phyloP scores from a whole-genome alignment of 108 stramenopile genomes.

The Fistulifera solaris region DNA sequence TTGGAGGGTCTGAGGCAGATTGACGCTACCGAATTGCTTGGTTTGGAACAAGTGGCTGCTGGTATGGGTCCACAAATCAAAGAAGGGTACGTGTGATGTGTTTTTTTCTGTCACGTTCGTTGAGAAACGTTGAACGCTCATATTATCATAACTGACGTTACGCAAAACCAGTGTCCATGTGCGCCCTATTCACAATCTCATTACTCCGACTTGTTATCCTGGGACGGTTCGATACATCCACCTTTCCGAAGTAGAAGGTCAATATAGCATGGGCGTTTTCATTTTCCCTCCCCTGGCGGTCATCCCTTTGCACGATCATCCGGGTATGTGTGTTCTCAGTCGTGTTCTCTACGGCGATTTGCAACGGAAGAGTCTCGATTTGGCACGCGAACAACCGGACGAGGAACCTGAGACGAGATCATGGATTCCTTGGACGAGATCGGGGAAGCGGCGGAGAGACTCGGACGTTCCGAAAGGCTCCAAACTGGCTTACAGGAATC shows the following conservation, averaged over 20 bases:
- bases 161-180: neutral
- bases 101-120: no score
- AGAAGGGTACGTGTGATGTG: neutral
- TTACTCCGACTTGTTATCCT: neutral
- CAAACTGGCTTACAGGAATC: constrained; percentile 33
- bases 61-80: neutral
- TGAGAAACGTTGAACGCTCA: neutral
- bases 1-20: constrained; percentile 1
- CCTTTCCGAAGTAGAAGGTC: constrained; percentile 54
- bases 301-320: constrained; percentile 95
- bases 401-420: neutral
- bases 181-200: constrained; percentile 4
- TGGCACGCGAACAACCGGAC: constrained; percentile 26
- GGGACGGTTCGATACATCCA: constrained; percentile 68
- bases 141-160: neutral
- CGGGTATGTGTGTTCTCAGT: constrained; percentile 86
- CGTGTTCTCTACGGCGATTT: constrained; percentile 85
- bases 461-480: constrained; percentile 25
- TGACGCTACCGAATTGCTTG: constrained; percentile 6
- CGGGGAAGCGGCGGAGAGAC: no score
- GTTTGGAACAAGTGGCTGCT: neutral
- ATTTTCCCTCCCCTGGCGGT: constrained; percentile 80
- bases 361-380: constrained; percentile 62
- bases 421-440: neutral
- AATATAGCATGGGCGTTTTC: constrained; percentile 86